Evolutionary conservation across 2,329 filamentous ascomycete genomes (phyloP).

Genomic region (Coniochaeta hoffmannii): DNA sequence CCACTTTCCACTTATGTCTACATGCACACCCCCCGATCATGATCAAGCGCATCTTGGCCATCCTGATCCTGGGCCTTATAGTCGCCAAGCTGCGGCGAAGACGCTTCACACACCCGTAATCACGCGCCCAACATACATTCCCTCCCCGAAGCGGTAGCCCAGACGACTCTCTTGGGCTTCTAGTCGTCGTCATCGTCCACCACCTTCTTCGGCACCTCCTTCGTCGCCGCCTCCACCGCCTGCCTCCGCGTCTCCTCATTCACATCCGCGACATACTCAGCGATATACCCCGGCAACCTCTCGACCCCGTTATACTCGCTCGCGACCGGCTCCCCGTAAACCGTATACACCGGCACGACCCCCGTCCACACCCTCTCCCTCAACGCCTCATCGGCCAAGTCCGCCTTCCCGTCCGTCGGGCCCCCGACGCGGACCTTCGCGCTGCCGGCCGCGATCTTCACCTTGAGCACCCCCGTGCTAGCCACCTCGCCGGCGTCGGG

Average conservation of each 20-base stretch:
- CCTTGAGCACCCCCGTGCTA: constrained; percentile 63
- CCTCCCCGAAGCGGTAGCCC: not conserved
- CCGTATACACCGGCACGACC: constrained; percentile 53
- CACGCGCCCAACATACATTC: not conserved
- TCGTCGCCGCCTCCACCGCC: constrained; percentile 16
- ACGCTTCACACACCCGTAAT: not conserved
- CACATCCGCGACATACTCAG: constrained; percentile 28
- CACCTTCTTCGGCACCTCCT: constrained; percentile 8
- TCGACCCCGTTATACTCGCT: constrained; percentile 50
- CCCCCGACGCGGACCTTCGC: constrained; percentile 65
- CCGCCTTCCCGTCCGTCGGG: constrained; percentile 47
- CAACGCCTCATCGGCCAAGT: constrained; percentile 35
- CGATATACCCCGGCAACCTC: constrained; percentile 55
- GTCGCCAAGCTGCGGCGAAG: not conserved
- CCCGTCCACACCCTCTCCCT: constrained; percentile 45
- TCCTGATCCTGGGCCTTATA: not conserved
- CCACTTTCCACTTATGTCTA: not conserved
- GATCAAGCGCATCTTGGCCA: not conserved
- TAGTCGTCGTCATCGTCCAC: not conserved
- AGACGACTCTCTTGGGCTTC: not conserved
- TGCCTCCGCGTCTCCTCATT: constrained; percentile 20
- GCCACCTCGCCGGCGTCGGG: constrained; percentile 68
- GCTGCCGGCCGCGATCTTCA: constrained; percentile 62
- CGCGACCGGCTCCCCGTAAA: constrained; percentile 58
- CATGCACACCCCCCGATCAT: not conserved